Percentiles rank a stretch among this genome's conserved stretches.
phyloP scores from a whole-genome alignment of 163 green algal genomes.

The Trebouxiophyceae sp. region DNA sequence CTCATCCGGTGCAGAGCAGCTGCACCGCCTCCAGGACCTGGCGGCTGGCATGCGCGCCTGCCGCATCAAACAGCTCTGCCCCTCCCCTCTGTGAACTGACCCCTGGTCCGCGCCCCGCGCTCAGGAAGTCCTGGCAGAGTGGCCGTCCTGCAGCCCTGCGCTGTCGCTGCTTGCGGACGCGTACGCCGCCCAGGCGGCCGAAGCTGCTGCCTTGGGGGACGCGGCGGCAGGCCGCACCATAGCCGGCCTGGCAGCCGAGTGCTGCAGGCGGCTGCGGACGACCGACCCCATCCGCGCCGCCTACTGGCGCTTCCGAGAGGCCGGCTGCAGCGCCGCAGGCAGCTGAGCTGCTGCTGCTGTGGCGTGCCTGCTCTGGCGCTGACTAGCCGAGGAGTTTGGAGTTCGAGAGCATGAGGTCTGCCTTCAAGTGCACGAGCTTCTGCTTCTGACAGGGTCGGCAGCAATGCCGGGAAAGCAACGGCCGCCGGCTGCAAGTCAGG shows the following conservation, averaged over 20 bases:
- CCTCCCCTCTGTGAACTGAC: neutral
- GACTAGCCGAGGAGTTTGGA: too few relatives aligned
- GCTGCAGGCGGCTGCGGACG: neutral
- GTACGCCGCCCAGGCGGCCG: slow-evolving; percentile 8
- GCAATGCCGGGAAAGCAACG: too few relatives aligned
- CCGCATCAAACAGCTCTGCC: neutral
- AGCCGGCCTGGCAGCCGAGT: neutral
- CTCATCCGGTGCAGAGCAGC: too few relatives aligned
- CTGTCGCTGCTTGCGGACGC: slow-evolving; percentile 21
- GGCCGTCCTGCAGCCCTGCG: slow-evolving; percentile 11
- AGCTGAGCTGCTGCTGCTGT: too few relatives aligned
- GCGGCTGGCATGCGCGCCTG: neutral
- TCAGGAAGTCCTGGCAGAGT: slow-evolving; percentile 3
- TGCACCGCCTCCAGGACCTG: neutral
- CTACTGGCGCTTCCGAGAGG: neutral
- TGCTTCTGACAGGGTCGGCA: too few relatives aligned
- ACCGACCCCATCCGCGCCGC: neutral
- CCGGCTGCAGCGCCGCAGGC: too few relatives aligned
- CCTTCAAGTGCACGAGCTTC: too few relatives aligned
- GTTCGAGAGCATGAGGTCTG: too few relatives aligned
- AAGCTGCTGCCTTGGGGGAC: neutral
- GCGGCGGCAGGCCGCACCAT: neutral
- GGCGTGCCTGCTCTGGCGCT: too few relatives aligned
- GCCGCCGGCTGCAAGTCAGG: too few relatives aligned
- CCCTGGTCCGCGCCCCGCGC: neutral